Conservation (phyloP, 805 yeast genomes). For the Kazachstania martiniae region DNA sequence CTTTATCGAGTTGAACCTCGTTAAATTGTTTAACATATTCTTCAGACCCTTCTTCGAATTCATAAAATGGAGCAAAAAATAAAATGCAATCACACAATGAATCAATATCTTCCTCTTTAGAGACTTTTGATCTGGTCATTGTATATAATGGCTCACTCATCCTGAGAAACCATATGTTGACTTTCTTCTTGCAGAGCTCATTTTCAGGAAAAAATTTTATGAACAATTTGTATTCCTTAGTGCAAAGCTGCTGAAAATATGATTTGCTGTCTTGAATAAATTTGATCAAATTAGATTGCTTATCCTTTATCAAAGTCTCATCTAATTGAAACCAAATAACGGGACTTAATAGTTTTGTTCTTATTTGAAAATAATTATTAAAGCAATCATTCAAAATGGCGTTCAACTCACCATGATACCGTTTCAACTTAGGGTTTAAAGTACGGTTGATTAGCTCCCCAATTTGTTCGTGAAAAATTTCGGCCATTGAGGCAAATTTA, state of each 20-base stretch:
- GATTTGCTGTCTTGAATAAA: slow-evolving; percentile 52
- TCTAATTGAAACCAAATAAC: slow-evolving; percentile 32
- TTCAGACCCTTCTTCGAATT: slow-evolving; percentile 41
- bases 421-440: slow-evolving; percentile 30
- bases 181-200: slow-evolving; percentile 26
- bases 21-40: slow-evolving; percentile 23
- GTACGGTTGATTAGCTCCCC: slow-evolving; percentile 29
- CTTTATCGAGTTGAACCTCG: slow-evolving; percentile 38
- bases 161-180: slow-evolving; percentile 50
- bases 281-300: slow-evolving; percentile 36
- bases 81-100: slow-evolving; percentile 67
- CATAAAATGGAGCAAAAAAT: slow-evolving; percentile 55
- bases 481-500: slow-evolving; percentile 43
- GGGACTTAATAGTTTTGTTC: slow-evolving; percentile 39
- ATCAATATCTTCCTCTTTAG: slow-evolving; percentile 60
- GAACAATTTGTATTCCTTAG: slow-evolving; percentile 53
- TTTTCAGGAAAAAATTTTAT: slow-evolving; percentile 37
- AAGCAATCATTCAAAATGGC: slow-evolving; percentile 45
- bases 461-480: slow-evolving; percentile 29
- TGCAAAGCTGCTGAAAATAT: slow-evolving; percentile 47
- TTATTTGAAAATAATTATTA: slow-evolving; percentile 47
- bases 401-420: slow-evolving; percentile 50
- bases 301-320: slow-evolving; percentile 13
- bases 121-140: slow-evolving; percentile 48
- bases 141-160: slow-evolving; percentile 75